Percentiles rank a stretch among this genome's conserved stretches.
Evolutionary conservation across 1,284 basidiomycete species (phyloP).

Genomic region (Agroathelia rolfsii): DNA sequence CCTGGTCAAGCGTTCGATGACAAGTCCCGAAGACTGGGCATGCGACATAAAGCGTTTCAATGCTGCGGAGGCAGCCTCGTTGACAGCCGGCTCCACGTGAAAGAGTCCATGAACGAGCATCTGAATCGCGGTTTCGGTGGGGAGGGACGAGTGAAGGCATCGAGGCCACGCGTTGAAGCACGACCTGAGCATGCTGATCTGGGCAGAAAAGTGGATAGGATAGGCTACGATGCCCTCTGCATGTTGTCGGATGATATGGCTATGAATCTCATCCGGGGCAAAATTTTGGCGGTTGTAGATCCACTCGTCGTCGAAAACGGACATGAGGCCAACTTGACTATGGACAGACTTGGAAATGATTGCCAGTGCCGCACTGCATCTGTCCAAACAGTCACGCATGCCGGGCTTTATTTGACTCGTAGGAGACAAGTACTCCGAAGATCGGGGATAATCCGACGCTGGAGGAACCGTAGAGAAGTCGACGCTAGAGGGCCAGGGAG

Average conservation of each 20-base stretch:
- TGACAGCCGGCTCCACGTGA: slow-evolving; percentile 74
- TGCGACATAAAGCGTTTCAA: slow-evolving; percentile 70
- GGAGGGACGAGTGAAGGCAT: slow-evolving; percentile 49
- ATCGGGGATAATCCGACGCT: slow-evolving; percentile 60
- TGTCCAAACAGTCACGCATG: slow-evolving; percentile 71
- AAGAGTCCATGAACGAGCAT: slow-evolving; percentile 76
- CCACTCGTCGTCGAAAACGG: slow-evolving; percentile 81
- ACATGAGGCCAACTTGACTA: slow-evolving; percentile 66
- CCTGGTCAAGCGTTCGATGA: slow-evolving; percentile 63
- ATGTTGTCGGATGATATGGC: too few species aligned
- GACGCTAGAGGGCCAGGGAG: slow-evolving; percentile 66
- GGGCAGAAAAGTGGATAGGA: slow-evolving; percentile 48
- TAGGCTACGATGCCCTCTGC: slow-evolving; percentile 76
- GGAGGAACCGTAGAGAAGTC: slow-evolving; percentile 60
- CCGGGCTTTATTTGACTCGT: slow-evolving; percentile 50
- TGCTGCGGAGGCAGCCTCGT: slow-evolving; percentile 60
- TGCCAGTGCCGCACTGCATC: slow-evolving; percentile 52
- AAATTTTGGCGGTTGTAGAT: slow-evolving; percentile 55
- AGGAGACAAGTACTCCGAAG: slow-evolving; percentile 51
- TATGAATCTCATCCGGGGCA: slow-evolving; percentile 59
- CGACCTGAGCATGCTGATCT: slow-evolving; percentile 68
- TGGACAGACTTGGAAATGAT: slow-evolving; percentile 58
- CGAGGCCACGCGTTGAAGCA: slow-evolving; percentile 85
- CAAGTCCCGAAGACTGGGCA: slow-evolving; percentile 41
- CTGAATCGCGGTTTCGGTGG: slow-evolving; percentile 60